Evolutionary conservation across 2,329 filamentous ascomycete species (phyloP), one percentile per base, ranked within the genome.

Genomic region (Fusarium torulosum): DNA sequence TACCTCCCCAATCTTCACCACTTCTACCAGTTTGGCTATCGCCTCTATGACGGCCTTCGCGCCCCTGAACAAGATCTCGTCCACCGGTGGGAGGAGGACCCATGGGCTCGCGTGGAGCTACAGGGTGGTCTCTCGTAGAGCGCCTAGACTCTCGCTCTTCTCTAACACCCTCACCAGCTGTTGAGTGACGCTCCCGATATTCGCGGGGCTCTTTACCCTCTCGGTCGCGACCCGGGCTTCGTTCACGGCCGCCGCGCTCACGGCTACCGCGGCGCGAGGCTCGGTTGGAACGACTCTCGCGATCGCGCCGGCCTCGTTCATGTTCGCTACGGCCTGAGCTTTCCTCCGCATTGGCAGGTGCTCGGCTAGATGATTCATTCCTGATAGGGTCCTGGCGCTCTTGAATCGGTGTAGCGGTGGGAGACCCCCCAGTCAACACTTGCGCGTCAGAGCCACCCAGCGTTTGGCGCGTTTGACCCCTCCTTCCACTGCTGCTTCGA

Each of bases 381-480:
- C 82, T 78, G 14, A 81, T 69, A 9, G 80, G 76, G 37, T 87
- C 84, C 27, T 78, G 75, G 0, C 83, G 81, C 61, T 88, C 85
- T 21, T 84, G 80, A 5, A 79, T 72, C 0, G 85, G 84, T 4
- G 84, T 85, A 46, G 79, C 79, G 20, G 79, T 79, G 20, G 82
- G 83, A 23, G 86, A 85, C 19, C 83, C 84, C 21, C 86, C 85
- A 2, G 84, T 84, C 4, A 88, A 78, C 6, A 85, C 83, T 70
- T 88, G 86, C 2, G 83, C 83, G 66, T 88, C 86, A 4, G 85
- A 87, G 19, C 82, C 82, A 19, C 80, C 83, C 35, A 88, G 72
- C 58, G 80, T 82, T 52, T 78, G 79, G 15, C 81, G 75, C 27
- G 79, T 63, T 71, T 79, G 77, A 66, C 75, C 74, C 64, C 79